These are phyloP conservation scores for Arabidopsis hybrid DNA, from an alignment of 441 rosid genomes.

Conservation along the genomic window DNA sequence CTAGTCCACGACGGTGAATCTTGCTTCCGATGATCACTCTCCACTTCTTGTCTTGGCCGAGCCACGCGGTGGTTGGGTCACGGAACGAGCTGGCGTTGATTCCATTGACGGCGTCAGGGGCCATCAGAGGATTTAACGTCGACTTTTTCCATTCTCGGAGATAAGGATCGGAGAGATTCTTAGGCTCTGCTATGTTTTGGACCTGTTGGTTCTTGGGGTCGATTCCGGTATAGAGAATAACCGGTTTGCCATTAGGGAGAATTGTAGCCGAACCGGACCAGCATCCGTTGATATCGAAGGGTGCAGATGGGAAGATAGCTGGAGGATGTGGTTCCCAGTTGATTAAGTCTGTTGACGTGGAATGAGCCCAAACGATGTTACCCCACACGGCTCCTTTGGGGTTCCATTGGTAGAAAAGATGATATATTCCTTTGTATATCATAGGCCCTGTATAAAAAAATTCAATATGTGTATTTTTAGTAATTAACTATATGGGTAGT, in stretches of 20 bases:
- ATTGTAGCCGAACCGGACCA: conserved; percentile 89
- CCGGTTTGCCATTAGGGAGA: conserved; percentile 62
- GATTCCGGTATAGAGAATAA: conserved; percentile 74
- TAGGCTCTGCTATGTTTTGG: conserved; percentile 74
- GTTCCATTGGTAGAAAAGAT: conserved; percentile 85
- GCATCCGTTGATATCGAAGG: conserved; percentile 64
- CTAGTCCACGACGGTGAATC: conserved; percentile 54
- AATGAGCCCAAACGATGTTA: conserved; percentile 85
- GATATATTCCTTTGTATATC: conserved; percentile 85
- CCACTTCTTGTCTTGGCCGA: conserved; percentile 68
- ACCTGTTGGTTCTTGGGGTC: conserved; percentile 56
- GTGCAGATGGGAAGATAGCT: conserved; percentile 68
- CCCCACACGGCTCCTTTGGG: conserved; percentile 81
- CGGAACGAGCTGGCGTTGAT: conserved; percentile 70
- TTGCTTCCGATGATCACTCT: conserved; percentile 63
- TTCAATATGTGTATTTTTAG: neutral
- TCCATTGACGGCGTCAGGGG: conserved; percentile 54
- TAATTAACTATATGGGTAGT: neutral
- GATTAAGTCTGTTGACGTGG: conserved; percentile 79
- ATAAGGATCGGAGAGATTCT: conserved; percentile 60
- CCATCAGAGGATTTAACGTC: conserved; percentile 66
- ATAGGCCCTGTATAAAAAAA: conserved; percentile 38
- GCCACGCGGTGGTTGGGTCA: conserved; percentile 93
- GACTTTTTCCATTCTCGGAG: conserved; percentile 71
- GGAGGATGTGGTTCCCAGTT: conserved; percentile 71